Evolutionary conservation across 148 eudicot species (phyloP), one percentile per base, ranked within the genome.

Genomic region (Salicornia ramosissima): DNA sequence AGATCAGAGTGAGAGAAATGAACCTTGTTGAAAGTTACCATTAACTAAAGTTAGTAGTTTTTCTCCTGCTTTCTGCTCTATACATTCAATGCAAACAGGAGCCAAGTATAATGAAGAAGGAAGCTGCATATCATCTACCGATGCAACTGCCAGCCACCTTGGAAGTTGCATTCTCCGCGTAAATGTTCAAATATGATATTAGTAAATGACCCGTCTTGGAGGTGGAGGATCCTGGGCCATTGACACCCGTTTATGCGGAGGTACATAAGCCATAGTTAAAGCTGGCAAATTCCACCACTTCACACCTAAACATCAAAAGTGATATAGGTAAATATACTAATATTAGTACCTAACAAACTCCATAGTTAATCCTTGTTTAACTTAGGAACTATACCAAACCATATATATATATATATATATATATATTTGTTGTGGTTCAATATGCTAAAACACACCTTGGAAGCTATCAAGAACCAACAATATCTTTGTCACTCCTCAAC

Each of bases 171-270:
- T 65, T 62, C 28, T 43, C 36, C 6, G 76, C 76, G 65, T 73
- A 64, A 15, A 65, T 10, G 14, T 54, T 30, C 13, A n/a, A n/a
- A n/a, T n/a, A n/a, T n/a, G n/a, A n/a, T n/a, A n/a, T n/a, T n/a
- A n/a, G n/a, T n/a, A n/a, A n/a, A n/a, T n/a, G n/a, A n/a, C 64
- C 0, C 64, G 76, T 28, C 31, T 73, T 29, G 70, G 55, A 40
- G 63, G 63, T 7, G 70, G 31, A 0, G 16, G 70, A 10, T 19
- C 63, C 40, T 39, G 70, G 45, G 54, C 42, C 31, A 33, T 50
- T 34, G 74, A 61, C 15, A 73, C n/a, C n/a, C 70, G 64, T 52
- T 73, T 73, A 39, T 73, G 76, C 12, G 76, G 76, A 65, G 76
- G 70, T n/a, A 73, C 64, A 18, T 73, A 73, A 6, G 76, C 29